Percentiles rank a stretch among this genome's conserved stretches.
Conservation (phyloP, 2,329 filamentous ascomycete genomes). For the Ceratocystis papillata region DNA sequence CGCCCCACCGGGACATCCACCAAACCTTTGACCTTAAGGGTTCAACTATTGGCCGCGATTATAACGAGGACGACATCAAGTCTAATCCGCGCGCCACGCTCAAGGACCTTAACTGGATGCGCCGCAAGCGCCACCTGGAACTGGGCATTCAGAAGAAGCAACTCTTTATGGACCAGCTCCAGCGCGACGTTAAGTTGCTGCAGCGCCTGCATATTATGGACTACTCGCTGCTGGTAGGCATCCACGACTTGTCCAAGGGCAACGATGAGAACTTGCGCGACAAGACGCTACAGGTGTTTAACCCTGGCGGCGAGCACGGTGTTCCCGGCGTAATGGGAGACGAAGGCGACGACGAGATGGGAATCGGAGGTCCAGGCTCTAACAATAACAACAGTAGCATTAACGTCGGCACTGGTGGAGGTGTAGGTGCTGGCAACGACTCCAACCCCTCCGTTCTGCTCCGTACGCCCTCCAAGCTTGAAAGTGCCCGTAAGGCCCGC, state of each 20-base stretch:
- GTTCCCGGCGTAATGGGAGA: conserved; percentile 35
- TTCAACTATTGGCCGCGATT: conserved; percentile 86
- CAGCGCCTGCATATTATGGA: conserved; percentile 95
- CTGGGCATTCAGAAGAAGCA: conserved; percentile 81
- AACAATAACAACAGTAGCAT: conserved; percentile 33
- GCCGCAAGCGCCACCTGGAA: conserved; percentile 73
- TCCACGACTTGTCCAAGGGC: conserved; percentile 79
- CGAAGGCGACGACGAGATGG: conserved; percentile 37
- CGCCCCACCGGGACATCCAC: conserved; percentile 93
- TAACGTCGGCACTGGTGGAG: conserved; percentile 31
- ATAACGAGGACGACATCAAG: conserved; percentile 74
- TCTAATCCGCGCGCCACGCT: conserved; percentile 85
- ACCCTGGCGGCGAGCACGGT: conserved; percentile 50
- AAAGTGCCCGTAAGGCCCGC: conserved; percentile 79
- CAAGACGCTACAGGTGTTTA: conserved; percentile 89
- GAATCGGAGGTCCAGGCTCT: neutral
- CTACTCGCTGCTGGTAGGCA: conserved; percentile 88
- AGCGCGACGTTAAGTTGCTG: conserved; percentile 73
- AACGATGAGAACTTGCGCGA: conserved; percentile 88
- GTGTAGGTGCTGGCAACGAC: neutral
- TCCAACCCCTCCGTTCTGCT: conserved; percentile 47
- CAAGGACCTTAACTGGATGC: conserved; percentile 95
- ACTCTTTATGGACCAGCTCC: conserved; percentile 78
- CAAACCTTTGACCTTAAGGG: conserved; percentile 95
- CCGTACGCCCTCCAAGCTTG: conserved; percentile 85